A percentile compares a stretch with the other conserved stretches of the same genome.
phyloP scores from a whole-genome alignment of 2,329 filamentous ascomycete genomes.

The Beauveria caledonica region DNA sequence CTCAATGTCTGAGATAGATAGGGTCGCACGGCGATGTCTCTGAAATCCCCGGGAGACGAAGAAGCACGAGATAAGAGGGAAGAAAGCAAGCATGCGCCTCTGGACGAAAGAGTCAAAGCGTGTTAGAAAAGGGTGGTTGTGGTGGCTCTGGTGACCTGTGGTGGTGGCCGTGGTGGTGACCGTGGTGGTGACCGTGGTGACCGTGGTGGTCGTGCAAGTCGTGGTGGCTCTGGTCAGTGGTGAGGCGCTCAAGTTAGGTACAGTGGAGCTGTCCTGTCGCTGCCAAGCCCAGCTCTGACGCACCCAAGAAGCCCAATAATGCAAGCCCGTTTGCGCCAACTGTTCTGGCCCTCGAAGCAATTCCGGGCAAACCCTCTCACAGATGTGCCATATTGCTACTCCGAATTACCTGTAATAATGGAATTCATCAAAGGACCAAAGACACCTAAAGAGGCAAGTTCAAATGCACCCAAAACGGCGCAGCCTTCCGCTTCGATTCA shows the following conservation, averaged over 20 bases:
- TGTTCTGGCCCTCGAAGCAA: too few relatives aligned
- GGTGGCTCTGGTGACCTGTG: too few relatives aligned
- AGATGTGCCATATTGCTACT: too few relatives aligned
- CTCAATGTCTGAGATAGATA: background rate
- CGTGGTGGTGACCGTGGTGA: too few relatives aligned
- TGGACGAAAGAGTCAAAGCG: conserved; percentile 1
- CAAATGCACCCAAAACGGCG: background rate
- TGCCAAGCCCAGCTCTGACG: background rate
- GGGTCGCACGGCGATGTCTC: background rate
- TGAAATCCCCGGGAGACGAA: background rate
- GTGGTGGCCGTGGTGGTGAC: too few relatives aligned
- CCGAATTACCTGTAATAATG: too few relatives aligned
- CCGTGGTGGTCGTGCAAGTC: too few relatives aligned
- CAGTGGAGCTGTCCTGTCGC: background rate
- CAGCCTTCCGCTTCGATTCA: background rate
- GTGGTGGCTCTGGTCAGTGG: background rate
- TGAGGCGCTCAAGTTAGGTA: background rate
- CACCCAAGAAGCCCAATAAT: background rate
- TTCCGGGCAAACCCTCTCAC: too few relatives aligned
- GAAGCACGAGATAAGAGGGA: background rate
- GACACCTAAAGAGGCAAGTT: too few relatives aligned
- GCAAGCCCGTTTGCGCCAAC: too few relatives aligned
- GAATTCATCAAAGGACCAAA: too few relatives aligned
- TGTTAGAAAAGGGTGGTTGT: background rate
- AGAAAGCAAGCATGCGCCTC: background rate